Conservation (phyloP, 176 grass and related monocot species). For the Panicum miliaceum region DNA sequence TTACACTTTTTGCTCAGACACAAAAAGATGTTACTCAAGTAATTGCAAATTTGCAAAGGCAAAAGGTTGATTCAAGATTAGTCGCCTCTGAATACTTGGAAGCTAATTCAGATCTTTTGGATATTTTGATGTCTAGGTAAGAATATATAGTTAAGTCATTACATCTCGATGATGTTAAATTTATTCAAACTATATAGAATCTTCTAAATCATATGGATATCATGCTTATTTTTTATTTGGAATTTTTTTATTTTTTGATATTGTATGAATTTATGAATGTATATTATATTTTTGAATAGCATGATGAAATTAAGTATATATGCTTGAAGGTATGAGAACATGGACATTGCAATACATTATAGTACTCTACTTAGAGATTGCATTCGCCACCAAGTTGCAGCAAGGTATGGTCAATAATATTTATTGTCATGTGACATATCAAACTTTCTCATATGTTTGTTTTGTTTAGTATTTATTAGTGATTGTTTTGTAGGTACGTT, state of each 20-base stretch:
- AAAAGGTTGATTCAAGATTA: constrained; percentile 62
- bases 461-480: neutral
- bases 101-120: constrained; percentile 64
- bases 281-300: neutral
- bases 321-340: constrained; percentile 54
- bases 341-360: constrained; percentile 68
- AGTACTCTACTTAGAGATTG: constrained; percentile 63
- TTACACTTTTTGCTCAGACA: constrained; percentile 29
- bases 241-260: neutral
- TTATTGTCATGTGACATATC: neutral
- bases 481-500: constrained; percentile 46
- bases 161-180: neutral
- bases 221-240: neutral
- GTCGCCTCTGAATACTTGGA: constrained; percentile 69
- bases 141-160: constrained; percentile 4
- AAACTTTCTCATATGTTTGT: neutral
- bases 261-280: neutral
- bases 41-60: constrained; percentile 67
- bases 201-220: neutral
- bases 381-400: constrained; percentile 67
- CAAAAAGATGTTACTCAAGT: constrained; percentile 71
- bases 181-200: neutral
- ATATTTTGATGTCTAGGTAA: constrained; percentile 60
- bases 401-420: constrained; percentile 46
- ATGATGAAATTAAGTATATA: neutral